Evolutionary conservation across 2,329 filamentous ascomycete genomes (phyloP).

Genomic region (Passalora sequoiae): DNA sequence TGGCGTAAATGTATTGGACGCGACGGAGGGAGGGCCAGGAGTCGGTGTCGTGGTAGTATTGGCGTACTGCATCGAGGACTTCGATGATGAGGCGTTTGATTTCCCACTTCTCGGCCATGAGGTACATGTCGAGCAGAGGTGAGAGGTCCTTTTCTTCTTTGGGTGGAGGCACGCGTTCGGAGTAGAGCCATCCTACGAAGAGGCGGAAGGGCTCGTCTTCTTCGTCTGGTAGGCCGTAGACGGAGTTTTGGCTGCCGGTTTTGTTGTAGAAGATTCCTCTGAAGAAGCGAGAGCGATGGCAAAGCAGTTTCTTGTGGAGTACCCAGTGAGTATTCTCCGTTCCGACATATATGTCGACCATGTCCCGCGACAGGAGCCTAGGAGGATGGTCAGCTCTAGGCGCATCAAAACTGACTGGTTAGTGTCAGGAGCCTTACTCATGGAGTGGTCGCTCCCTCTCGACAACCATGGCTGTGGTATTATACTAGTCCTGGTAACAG

Average conservation of each 20-base stretch:
- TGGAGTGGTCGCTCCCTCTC: slow-evolving; percentile 38
- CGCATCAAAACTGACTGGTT: slow-evolving; percentile 1
- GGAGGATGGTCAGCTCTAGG: not conserved
- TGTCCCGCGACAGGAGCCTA: slow-evolving; percentile 50
- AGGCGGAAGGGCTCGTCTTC: slow-evolving; percentile 49
- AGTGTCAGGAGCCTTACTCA: slow-evolving; percentile 33
- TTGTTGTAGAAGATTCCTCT: slow-evolving; percentile 46
- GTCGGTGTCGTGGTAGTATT: slow-evolving; percentile 50
- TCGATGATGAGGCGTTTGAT: slow-evolving; percentile 46
- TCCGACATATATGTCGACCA: slow-evolving; percentile 55
- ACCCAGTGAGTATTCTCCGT: slow-evolving; percentile 51
- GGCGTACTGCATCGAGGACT: slow-evolving; percentile 46
- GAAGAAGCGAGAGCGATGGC: slow-evolving; percentile 52
- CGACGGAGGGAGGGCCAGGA: slow-evolving; percentile 49
- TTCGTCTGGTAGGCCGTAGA: slow-evolving; percentile 49
- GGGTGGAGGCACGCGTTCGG: slow-evolving; percentile 43
- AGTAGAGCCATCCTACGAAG: slow-evolving; percentile 53
- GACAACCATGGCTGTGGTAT: slow-evolving; percentile 15
- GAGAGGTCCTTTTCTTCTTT: slow-evolving; percentile 48
- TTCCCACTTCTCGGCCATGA: slow-evolving; percentile 51
- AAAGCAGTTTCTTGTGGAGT: slow-evolving; percentile 53
- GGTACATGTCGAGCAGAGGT: slow-evolving; percentile 50
- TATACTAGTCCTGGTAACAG: not conserved
- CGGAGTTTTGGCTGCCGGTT: slow-evolving; percentile 32
- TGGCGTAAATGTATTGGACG: slow-evolving; percentile 42